Evolutionary conservation across 768 basidiomycete species (phyloP).

Genomic region (Russula earlei): DNA sequence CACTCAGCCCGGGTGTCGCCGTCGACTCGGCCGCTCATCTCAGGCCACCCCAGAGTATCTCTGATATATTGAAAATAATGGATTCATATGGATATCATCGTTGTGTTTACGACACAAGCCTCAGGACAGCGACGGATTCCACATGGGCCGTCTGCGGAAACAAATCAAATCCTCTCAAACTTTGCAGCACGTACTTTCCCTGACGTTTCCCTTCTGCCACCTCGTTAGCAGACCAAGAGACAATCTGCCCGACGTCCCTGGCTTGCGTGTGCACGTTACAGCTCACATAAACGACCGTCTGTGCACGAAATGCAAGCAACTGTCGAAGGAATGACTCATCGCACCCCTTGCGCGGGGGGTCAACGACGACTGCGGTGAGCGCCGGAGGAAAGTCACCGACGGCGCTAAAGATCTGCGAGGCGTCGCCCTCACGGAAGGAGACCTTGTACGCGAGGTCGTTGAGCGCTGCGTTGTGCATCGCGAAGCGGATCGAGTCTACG

Average conservation of each 20-base stretch:
- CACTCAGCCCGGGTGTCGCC: too few relatives aligned
- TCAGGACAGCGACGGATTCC: slow-evolving; percentile 39
- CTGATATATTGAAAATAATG: too few relatives aligned
- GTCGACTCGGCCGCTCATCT: too few relatives aligned
- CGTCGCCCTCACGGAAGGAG: slow-evolving; percentile 71
- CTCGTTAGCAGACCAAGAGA: slow-evolving; percentile 34
- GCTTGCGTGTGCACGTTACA: slow-evolving; percentile 95
- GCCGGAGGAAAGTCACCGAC: slow-evolving; percentile 57
- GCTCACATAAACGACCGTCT: slow-evolving; percentile 79
- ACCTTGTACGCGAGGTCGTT: slow-evolving; percentile 52
- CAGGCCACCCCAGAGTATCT: too few relatives aligned
- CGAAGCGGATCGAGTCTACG: slow-evolving; percentile 56
- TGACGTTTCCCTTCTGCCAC: slow-evolving; percentile 28
- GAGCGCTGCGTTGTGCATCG: slow-evolving; percentile 54
- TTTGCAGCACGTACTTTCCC: slow-evolving; percentile 66
- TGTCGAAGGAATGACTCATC: slow-evolving; percentile 73
- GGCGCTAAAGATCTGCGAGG: slow-evolving; percentile 70
- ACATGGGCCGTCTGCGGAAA: slow-evolving; percentile 72
- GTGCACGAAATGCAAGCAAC: slow-evolving; percentile 56
- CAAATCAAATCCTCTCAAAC: slow-evolving; percentile 81
- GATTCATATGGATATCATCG: too few relatives aligned
- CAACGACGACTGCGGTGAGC: slow-evolving; percentile 64
- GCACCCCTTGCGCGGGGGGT: slow-evolving; percentile 94
- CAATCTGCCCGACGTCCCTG: slow-evolving; percentile 72
- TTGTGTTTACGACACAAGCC: slow-evolving; percentile 32